Percentiles rank a stretch among this genome's conserved stretches.
Evolutionary conservation across 1,284 basidiomycete species (phyloP).

Genomic region (Ustilago trichophora): DNA sequence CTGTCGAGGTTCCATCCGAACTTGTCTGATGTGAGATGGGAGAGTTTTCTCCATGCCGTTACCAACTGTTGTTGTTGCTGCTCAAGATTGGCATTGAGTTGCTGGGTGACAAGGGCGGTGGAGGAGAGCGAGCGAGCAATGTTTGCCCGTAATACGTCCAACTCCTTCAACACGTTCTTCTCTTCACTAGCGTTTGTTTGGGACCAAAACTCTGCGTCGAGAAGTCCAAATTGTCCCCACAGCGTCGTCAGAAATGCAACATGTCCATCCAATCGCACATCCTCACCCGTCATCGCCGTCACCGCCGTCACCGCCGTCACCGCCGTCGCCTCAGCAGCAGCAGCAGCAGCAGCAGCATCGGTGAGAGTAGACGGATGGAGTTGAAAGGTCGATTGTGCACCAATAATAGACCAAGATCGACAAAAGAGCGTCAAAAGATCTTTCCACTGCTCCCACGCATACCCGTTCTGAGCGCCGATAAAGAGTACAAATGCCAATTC

Average conservation of each 20-base stretch:
- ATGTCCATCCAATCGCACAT: conserved; percentile 5
- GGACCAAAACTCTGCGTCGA: conserved; percentile 29
- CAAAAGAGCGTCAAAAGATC: conserved; percentile 44
- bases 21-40: conserved; percentile 2
- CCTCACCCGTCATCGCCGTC: too few species aligned
- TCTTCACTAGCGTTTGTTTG: conserved; percentile 16
- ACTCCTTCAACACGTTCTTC: conserved; percentile 5
- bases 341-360: too few species aligned
- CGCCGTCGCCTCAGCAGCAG: too few species aligned
- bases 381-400: conserved; percentile 24
- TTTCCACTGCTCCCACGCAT: conserved; percentile 48
- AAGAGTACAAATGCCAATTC: conserved; percentile 52
- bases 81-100: neutral
- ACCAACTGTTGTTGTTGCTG: conserved; percentile 5
- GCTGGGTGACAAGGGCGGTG: too few species aligned
- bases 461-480: conserved; percentile 26
- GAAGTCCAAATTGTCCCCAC: conserved; percentile 7
- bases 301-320: too few species aligned
- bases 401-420: conserved; percentile 35
- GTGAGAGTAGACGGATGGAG: conserved; percentile 51
- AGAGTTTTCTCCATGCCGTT: conserved; percentile 29
- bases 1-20: conserved; percentile 39
- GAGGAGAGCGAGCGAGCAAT: conserved; percentile 32
- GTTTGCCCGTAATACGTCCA: conserved; percentile 22
- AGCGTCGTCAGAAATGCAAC: conserved; percentile 24